phyloP scores from a whole-genome alignment of 768 basidiomycete genomes.

The Trametes punicea region DNA sequence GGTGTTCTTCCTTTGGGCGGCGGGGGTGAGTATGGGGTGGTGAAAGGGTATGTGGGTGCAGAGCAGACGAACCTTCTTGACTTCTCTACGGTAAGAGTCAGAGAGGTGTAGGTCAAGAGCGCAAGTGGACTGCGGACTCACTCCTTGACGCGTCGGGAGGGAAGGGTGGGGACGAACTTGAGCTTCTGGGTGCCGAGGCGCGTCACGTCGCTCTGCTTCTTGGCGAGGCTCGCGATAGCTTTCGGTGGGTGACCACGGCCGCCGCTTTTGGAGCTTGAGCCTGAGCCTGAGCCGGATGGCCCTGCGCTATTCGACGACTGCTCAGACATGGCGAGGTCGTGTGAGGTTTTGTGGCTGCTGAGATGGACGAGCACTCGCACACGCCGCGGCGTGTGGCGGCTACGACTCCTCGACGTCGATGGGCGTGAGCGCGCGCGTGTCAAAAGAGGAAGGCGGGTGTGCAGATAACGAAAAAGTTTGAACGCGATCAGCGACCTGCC shows the following conservation, averaged over 20 bases:
- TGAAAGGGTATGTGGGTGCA: background rate
- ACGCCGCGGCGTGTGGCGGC: too few relatives aligned
- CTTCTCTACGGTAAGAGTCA: constrained; percentile 42
- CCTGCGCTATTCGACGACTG: constrained; percentile 11
- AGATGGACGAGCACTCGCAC: too few relatives aligned
- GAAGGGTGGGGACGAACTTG: constrained; percentile 78
- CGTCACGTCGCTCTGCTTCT: constrained; percentile 65
- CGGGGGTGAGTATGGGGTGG: background rate
- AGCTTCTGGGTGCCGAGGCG: constrained; percentile 69
- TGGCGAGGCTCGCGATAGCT: constrained; percentile 75
- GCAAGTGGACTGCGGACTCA: constrained; percentile 41
- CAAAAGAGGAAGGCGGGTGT: background rate
- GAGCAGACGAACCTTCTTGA: constrained; percentile 50
- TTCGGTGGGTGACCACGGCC: constrained; percentile 38
- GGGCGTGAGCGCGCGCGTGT: background rate
- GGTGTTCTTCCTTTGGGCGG: constrained; percentile 18
- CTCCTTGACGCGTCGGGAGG: constrained; percentile 77
- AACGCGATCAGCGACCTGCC: background rate
- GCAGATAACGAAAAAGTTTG: constrained; percentile 3
- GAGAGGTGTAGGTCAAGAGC: constrained; percentile 19
- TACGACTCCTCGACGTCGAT: too few relatives aligned
- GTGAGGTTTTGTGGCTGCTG: too few relatives aligned
- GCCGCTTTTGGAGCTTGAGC: constrained; percentile 3
- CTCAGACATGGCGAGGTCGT: constrained; percentile 21
- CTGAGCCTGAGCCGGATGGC: constrained; percentile 6